Conservation (phyloP, 2,329 filamentous ascomycete species). For the Diplocarpon rosae region DNA sequence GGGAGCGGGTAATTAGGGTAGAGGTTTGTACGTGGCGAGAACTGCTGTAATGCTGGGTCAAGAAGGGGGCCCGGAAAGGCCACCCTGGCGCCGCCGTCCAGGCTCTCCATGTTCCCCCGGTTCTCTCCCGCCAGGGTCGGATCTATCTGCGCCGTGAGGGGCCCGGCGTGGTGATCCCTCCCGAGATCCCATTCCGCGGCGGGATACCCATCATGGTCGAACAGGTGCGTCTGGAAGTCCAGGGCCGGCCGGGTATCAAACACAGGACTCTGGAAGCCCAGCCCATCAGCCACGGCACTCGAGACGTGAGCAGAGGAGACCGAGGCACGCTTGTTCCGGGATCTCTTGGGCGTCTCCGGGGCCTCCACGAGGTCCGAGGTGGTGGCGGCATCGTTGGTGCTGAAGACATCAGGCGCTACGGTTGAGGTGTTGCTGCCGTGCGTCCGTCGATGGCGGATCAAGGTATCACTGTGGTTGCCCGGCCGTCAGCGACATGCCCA, state of each 20-base stretch:
- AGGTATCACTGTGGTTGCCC: constrained; percentile 5
- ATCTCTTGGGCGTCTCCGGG: neutral
- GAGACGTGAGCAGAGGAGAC: neutral
- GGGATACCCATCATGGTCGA: neutral
- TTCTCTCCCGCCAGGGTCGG: constrained; percentile 2
- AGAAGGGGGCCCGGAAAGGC: neutral
- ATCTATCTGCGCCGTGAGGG: constrained; percentile 3
- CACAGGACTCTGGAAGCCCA: neutral
- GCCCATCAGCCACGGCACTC: too few species aligned
- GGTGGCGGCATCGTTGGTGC: constrained; percentile 1
- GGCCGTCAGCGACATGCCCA: too few species aligned
- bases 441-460: constrained; percentile 4
- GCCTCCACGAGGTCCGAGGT: neutral
- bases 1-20: neutral
- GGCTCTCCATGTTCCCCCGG: too few species aligned
- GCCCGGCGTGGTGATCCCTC: too few species aligned
- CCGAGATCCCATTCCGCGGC: neutral
- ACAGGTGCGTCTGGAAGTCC: neutral
- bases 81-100: neutral
- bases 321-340: neutral
- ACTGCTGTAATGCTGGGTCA: constrained; percentile 1
- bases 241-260: neutral
- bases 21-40: neutral
- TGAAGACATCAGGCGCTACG: constrained; percentile 3
- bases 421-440: constrained; percentile 2